Evolutionary conservation across 1,284 basidiomycete genomes (phyloP).

Genomic region (Wallemia mellicola): DNA sequence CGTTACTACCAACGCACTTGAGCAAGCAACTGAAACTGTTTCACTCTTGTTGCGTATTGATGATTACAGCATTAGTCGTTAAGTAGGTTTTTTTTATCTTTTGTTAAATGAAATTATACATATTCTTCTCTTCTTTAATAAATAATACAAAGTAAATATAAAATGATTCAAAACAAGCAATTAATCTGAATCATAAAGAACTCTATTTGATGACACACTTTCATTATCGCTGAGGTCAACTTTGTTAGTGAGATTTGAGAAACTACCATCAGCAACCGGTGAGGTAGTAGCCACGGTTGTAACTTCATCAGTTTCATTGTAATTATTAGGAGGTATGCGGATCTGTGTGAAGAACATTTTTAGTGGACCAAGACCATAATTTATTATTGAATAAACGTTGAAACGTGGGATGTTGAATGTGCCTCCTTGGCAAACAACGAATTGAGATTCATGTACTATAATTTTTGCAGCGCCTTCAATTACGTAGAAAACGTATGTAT

Average conservation of each 20-base stretch:
- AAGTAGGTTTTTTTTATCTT: neutral
- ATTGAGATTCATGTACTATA: slow-evolving; percentile 42
- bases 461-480: slow-evolving; percentile 64
- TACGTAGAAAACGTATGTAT: slow-evolving; percentile 80
- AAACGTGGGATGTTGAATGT: slow-evolving; percentile 76
- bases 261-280: too few species aligned
- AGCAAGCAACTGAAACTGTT: slow-evolving; percentile 92
- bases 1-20: slow-evolving; percentile 81
- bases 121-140: neutral
- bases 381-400: slow-evolving; percentile 68
- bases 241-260: too few species aligned
- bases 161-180: too few species aligned
- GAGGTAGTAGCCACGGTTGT: too few species aligned
- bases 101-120: neutral
- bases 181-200: too few species aligned
- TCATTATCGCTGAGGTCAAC: too few species aligned
- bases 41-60: slow-evolving; percentile 85
- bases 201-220: too few species aligned
- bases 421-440: slow-evolving; percentile 48
- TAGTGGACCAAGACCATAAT: slow-evolving; percentile 47
- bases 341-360: slow-evolving; percentile 80
- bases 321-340: slow-evolving; percentile 44
- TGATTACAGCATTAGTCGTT: slow-evolving; percentile 35
- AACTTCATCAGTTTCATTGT: too few species aligned
- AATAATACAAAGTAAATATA: too few species aligned